Evolutionary conservation across 257 asterid genomes (phyloP).

Genomic region (Fraxinus anomala): DNA sequence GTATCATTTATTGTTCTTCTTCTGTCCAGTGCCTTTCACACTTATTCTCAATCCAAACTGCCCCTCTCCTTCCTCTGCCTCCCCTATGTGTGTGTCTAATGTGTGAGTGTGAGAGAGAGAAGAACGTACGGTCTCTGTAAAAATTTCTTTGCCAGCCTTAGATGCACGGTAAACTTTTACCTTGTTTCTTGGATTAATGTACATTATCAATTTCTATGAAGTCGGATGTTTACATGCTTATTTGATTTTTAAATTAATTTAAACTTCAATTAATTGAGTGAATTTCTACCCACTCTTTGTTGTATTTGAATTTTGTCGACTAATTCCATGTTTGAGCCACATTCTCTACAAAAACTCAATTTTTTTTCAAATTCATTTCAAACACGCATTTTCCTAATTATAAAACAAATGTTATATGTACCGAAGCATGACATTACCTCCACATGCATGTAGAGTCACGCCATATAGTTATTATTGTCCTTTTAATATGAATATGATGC

Average conservation of each 20-base stretch:
- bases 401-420: no score
- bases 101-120: neutral
- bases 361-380: no score
- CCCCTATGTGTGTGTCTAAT: neutral
- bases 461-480: neutral
- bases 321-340: no score
- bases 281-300: no score
- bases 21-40: constrained; percentile 66
- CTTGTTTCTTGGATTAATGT: neutral
- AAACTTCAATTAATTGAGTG: no score
- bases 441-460: neutral
- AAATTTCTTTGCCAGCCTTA: neutral
- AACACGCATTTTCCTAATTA: no score
- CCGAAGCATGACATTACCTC: neutral
- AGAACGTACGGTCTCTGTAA: neutral
- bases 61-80: constrained; percentile 30
- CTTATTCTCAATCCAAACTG: constrained; percentile 92
- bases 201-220: no score
- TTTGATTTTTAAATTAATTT: no score
- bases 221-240: no score
- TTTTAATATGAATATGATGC: neutral
- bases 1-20: constrained; percentile 69
- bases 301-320: no score
- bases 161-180: neutral
- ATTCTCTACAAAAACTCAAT: no score